Evolutionary conservation across 768 basidiomycete species (phyloP).

Genomic region (Tulasnella sp.): DNA sequence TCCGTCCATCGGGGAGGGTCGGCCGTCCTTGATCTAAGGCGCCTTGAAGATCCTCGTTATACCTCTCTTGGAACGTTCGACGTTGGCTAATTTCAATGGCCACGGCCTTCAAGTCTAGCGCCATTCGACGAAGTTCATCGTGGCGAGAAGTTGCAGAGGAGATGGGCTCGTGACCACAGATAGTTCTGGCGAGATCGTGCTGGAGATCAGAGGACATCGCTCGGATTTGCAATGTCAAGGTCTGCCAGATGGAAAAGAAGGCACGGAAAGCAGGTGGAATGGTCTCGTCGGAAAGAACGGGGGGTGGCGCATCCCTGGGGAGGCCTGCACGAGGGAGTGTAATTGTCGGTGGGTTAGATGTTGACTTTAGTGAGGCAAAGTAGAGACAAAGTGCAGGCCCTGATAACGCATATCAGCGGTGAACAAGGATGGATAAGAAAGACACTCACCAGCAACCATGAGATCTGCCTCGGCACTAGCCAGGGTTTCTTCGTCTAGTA

Average conservation of each 20-base stretch:
- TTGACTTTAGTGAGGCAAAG: constrained; percentile 68
- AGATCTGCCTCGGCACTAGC: constrained; percentile 70
- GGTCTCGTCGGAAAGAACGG: constrained; percentile 50
- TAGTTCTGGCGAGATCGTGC: constrained; percentile 71
- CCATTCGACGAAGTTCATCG: constrained; percentile 42
- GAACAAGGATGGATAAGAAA: neutral
- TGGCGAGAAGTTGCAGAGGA: constrained; percentile 27
- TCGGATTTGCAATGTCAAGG: constrained; percentile 53
- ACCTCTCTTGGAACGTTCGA: constrained; percentile 71
- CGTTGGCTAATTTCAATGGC: constrained; percentile 81
- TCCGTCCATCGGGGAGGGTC: constrained; percentile 8
- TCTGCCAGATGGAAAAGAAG: constrained; percentile 64
- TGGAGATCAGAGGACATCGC: constrained; percentile 47
- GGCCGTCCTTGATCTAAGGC: constrained; percentile 53
- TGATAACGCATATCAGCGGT: constrained; percentile 21
- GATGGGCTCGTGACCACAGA: constrained; percentile 49
- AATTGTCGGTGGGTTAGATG: constrained; percentile 65
- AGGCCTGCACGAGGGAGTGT: constrained; percentile 46
- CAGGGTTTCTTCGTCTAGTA: constrained; percentile 60
- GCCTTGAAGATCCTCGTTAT: constrained; percentile 60
- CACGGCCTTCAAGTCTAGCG: constrained; percentile 72
- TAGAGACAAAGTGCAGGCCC: constrained; percentile 75
- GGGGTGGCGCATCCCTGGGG: constrained; percentile 27
- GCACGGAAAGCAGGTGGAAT: constrained; percentile 56
- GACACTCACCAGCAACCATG: constrained; percentile 65